Evolutionary conservation across 1,284 basidiomycete species (phyloP).

Genomic region (Kwoniella shivajii): DNA sequence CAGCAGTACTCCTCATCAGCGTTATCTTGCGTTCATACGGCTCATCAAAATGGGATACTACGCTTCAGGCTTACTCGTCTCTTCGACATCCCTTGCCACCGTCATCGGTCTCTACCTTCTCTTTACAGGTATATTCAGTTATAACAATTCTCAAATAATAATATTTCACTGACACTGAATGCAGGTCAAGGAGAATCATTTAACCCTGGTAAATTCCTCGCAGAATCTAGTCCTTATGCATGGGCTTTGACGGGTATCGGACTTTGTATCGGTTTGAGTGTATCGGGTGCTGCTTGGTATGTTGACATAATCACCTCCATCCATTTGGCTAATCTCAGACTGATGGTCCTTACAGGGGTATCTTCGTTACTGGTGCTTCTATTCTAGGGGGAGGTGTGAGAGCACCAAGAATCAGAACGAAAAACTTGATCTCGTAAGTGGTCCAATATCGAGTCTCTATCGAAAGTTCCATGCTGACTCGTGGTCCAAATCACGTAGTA

Average conservation of each 20-base stretch:
- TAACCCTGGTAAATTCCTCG: conserved; percentile 88
- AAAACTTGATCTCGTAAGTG: conserved; percentile 91
- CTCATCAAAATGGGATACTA: conserved; percentile 29
- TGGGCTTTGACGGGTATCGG: conserved; percentile 92
- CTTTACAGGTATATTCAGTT: conserved; percentile 68
- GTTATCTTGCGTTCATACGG: too few relatives aligned
- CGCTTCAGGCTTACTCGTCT: conserved; percentile 22
- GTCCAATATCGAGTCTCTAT: background rate
- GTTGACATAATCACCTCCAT: conserved; percentile 42
- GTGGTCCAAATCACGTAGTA: conserved; percentile 60
- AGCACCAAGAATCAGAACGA: conserved; percentile 91
- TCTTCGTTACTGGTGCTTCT: conserved; percentile 92
- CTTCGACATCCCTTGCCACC: conserved; percentile 60
- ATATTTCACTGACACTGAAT: conserved; percentile 4
- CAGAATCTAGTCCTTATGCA: conserved; percentile 88
- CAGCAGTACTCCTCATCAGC: too few relatives aligned
- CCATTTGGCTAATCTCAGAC: background rate
- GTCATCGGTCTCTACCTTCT: conserved; percentile 78
- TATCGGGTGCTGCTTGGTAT: conserved; percentile 93
- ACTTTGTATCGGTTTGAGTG: conserved; percentile 89
- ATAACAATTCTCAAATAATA: background rate
- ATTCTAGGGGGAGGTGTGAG: conserved; percentile 95
- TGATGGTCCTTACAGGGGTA: conserved; percentile 68
- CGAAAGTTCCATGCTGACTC: background rate
- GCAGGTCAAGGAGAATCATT: conserved; percentile 85